Conservation (phyloP, 441 rosid genomes). For the Biscutella laevigata region DNA sequence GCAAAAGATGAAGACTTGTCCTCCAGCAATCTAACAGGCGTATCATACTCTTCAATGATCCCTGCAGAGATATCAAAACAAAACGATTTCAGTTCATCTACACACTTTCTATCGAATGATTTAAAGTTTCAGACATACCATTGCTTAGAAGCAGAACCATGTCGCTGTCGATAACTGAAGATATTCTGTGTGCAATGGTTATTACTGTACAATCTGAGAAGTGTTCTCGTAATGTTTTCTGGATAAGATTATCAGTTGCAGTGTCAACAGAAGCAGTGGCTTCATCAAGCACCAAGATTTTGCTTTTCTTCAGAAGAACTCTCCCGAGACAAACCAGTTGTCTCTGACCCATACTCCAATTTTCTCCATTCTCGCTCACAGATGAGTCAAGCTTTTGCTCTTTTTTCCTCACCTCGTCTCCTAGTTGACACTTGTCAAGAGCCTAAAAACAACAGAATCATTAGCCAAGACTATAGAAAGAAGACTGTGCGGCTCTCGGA, state of each 20-base stretch:
- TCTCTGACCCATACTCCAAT: conserved; percentile 95
- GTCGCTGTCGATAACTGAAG: conserved; percentile 74
- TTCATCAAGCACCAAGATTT: conserved; percentile 82
- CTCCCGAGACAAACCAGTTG: conserved; percentile 88
- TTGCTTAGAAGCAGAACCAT: conserved; percentile 68
- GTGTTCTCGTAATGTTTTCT: conserved; percentile 60
- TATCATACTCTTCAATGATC: conserved; percentile 54
- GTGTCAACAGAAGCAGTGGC: conserved; percentile 95
- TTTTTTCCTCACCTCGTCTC: conserved; percentile 73
- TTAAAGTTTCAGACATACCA: conserved; percentile 34
- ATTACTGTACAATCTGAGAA: conserved; percentile 63
- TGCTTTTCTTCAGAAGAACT: conserved; percentile 69
- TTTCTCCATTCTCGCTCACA: conserved; percentile 86
- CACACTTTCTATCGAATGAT: background rate
- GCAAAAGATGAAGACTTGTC: conserved; percentile 64
- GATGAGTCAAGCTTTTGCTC: conserved; percentile 59
- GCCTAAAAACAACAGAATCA: conserved; percentile 33
- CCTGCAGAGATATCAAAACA: conserved; percentile 31
- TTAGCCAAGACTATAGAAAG: background rate
- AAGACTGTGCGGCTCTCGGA: background rate
- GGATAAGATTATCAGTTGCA: conserved; percentile 79
- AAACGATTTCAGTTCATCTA: background rate
- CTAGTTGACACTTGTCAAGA: conserved; percentile 84
- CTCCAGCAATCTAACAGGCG: conserved; percentile 54
- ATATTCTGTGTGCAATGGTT: conserved; percentile 79